Evolutionary conservation across 2,329 filamentous ascomycete species (phyloP), one percentile per base, ranked within the genome.

Genomic region (Apiospora hydei): DNA sequence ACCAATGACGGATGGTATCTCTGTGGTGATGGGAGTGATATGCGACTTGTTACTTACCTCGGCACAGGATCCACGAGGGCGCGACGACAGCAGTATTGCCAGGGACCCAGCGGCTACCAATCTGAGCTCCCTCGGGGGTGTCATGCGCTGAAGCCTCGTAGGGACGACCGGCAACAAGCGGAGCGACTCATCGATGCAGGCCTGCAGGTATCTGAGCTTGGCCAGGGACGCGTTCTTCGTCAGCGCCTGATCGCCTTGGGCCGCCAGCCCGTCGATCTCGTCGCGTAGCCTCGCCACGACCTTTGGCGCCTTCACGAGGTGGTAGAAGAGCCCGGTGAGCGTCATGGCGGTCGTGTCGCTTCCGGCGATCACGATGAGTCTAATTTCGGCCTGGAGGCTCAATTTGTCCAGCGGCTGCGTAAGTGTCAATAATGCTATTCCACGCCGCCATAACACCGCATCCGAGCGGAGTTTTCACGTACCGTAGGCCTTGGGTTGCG

Each of bases 211-310:
- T n/a, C 18, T 24, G 57, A 64, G 57, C 57, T 64, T 64, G 57
- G 34, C 57, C 30, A 64, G 57, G 21, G 67, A 38, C 34, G 68
- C 26, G 26, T 70, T 44, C 34, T 69, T 70, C n/a, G 71, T 69
- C 34, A 69, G 61, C 38, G 30, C n/a, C 24, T 61, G 21, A 7
- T 71, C 66, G 24, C 57, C 72, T 5, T 66, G 61, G 5, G 43
- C 71, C 6, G 74, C 41, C 1, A 74, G 67, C 14, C 41, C 53
- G 47, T 76, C 74, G 44, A 73, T 67, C 26, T 76, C 75, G 2
- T 18, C 68, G 21, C 74, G 67, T 4, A 74, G 46, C 41, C 49
- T 69, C 7, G 38, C 43, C 2, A 71, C 11, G 5, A 53, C 57
- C 14, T 72, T 13, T 3, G 73, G 70, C 46, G 72, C 14, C 26